These are phyloP conservation scores for Pichia nanzhaoensis DNA, from an alignment of 805 yeast species.

Conservation along the genomic window DNA sequence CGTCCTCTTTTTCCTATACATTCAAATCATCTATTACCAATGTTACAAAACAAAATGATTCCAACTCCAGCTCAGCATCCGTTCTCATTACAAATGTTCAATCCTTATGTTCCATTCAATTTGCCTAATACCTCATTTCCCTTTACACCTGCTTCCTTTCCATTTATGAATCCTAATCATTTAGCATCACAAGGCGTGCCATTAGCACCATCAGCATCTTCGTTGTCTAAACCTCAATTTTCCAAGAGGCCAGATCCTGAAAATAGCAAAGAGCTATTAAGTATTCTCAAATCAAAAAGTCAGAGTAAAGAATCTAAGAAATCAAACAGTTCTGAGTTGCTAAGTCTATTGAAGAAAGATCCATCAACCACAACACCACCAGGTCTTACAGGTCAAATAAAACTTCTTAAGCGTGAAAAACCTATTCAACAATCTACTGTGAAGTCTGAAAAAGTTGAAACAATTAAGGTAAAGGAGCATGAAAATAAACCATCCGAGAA, in stretches of 20 bases:
- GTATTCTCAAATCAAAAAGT: conserved; percentile 22
- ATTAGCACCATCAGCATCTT: conserved; percentile 28
- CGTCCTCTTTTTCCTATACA: conserved; percentile 14
- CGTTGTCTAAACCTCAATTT: conserved; percentile 29
- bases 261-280: conserved; percentile 28
- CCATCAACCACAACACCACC: neutral
- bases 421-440: neutral
- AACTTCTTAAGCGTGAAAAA: conserved; percentile 16
- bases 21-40: conserved; percentile 8
- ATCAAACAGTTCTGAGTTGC: conserved; percentile 6
- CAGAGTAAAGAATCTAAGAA: neutral
- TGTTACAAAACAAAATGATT: conserved; percentile 7
- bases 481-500: neutral
- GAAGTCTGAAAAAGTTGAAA: too few relatives aligned
- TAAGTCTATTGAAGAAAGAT: conserved; percentile 10
- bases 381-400: conserved; percentile 3
- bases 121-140: neutral
- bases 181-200: conserved; percentile 10
- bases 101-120: conserved; percentile 14
- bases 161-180: conserved; percentile 7
- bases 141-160: neutral
- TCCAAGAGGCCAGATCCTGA: conserved; percentile 27
- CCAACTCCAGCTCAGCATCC: conserved; percentile 17
- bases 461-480: neutral
- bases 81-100: conserved; percentile 23